Percentiles rank a stretch among this genome's conserved stretches.
phyloP scores from a whole-genome alignment of 2,329 filamentous ascomycete genomes.

The Monilinia vaccinii-corymbosi region DNA sequence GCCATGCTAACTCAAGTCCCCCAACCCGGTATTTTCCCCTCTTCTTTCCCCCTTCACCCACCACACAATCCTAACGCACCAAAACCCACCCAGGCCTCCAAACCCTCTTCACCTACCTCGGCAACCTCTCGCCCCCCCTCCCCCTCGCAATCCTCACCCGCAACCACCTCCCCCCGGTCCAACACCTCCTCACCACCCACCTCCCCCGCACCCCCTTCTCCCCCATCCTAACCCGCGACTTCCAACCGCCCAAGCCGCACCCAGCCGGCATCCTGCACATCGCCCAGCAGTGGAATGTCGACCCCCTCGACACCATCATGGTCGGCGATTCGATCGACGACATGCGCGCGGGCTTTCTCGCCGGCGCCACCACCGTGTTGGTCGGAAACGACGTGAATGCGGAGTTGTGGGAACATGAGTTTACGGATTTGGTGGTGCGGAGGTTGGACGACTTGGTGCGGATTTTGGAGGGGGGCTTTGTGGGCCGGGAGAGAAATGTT shows the following conservation, averaged over 20 bases:
- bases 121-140: constrained; percentile 43
- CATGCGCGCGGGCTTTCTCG: constrained; percentile 75
- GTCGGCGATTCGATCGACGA: constrained; percentile 78
- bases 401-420: constrained; percentile 58
- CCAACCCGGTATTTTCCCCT: constrained; percentile 73
- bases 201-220: constrained; percentile 58
- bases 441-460: constrained; percentile 67
- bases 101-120: constrained; percentile 73
- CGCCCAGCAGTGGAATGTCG: constrained; percentile 58
- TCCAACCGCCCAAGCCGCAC: constrained; percentile 73
- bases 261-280: constrained; percentile 86
- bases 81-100: constrained; percentile 68
- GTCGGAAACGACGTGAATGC: constrained; percentile 75
- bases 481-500: constrained; percentile 34
- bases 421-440: constrained; percentile 67
- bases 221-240: constrained; percentile 79
- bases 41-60: constrained; percentile 28
- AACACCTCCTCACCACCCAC: constrained; percentile 67
- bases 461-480: constrained; percentile 67
- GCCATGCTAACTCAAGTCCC: constrained; percentile 75
- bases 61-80: too few relatives aligned
- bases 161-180: constrained; percentile 79
- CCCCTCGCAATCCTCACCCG: constrained; percentile 85
- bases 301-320: constrained; percentile 26
- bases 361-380: constrained; percentile 85